Evolutionary conservation across 2,329 filamentous ascomycete genomes (phyloP).

Genomic region (Pseudogymnoascus pannorum): DNA sequence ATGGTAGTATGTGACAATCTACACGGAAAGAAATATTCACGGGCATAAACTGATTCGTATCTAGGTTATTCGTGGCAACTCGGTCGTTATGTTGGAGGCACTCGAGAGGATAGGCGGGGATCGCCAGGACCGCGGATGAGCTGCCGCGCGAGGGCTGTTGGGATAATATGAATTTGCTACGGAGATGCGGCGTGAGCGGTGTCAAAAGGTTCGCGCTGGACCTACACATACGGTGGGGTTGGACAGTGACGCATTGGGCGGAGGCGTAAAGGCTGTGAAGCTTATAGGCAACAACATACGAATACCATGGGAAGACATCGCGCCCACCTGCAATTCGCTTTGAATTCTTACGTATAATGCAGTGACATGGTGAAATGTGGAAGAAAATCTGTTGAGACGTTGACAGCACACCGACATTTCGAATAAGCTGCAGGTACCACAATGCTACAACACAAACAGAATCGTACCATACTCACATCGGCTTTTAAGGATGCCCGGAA

Average conservation of each 20-base stretch:
- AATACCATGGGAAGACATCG: conserved; percentile 7
- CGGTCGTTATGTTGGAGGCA: conserved; percentile 94
- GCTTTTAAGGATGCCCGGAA: neutral
- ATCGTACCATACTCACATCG: neutral
- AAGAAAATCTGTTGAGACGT: neutral
- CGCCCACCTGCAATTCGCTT: neutral
- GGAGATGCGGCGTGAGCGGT: conserved; percentile 6
- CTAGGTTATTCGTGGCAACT: conserved; percentile 92
- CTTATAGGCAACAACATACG: conserved; percentile 2
- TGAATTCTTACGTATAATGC: neutral
- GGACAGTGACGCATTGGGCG: conserved; percentile 7
- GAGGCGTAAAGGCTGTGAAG: conserved; percentile 8
- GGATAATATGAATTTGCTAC: conserved; percentile 8
- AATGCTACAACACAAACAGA: neutral
- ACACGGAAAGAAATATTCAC: neutral
- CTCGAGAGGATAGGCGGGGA: conserved; percentile 60
- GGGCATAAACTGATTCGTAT: conserved; percentile 21
- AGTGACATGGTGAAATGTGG: conserved; percentile 5
- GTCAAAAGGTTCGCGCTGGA: conserved; percentile 5
- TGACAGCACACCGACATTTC: conserved; percentile 1
- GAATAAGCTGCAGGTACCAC: neutral
- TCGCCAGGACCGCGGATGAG: conserved; percentile 35
- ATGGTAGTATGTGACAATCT: conserved; percentile 66
- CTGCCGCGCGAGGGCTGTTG: neutral
- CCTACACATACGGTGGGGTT: conserved; percentile 8